A percentile compares a stretch with the other conserved stretches of the same genome.
These are phyloP conservation scores for Microdochium paspali DNA, from an alignment of 2,329 filamentous ascomycete genomes.

Conservation along the genomic window DNA sequence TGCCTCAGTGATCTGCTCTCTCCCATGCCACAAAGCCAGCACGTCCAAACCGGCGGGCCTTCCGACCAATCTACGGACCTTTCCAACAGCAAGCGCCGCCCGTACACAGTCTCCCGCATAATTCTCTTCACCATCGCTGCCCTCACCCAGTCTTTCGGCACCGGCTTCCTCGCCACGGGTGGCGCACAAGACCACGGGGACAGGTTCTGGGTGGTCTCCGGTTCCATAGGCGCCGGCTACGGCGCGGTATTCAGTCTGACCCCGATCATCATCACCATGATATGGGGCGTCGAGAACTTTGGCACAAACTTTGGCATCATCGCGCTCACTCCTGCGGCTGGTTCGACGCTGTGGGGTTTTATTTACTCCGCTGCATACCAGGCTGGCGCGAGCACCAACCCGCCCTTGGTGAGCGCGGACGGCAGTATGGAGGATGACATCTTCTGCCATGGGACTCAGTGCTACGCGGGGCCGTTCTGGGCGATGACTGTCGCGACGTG, in stretches of 20 bases:
- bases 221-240: constrained; percentile 81
- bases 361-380: constrained; percentile 82
- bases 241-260: constrained; percentile 84
- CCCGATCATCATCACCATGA: constrained; percentile 89
- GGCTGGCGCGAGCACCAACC: constrained; percentile 42
- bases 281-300: constrained; percentile 98
- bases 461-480: constrained; percentile 80
- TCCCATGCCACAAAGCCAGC: constrained; percentile 51
- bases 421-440: constrained; percentile 31
- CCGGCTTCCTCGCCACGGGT: constrained; percentile 70
- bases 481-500: constrained; percentile 74
- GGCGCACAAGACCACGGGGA: constrained; percentile 62
- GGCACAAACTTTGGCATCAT: constrained; percentile 97
- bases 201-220: constrained; percentile 79
- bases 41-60: constrained; percentile 34
- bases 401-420: constrained; percentile 16
- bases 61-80: too few relatives aligned
- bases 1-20: constrained; percentile 83
- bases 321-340: constrained; percentile 80
- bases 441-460: constrained; percentile 73
- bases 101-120: constrained; percentile 64
- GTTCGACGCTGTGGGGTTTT: constrained; percentile 81
- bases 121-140: constrained; percentile 70
- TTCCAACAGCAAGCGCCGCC: constrained; percentile 22
- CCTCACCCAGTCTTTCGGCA: constrained; percentile 63